Conservation (phyloP, 1,284 basidiomycete genomes). For the Lignosus rhinocerotis region DNA sequence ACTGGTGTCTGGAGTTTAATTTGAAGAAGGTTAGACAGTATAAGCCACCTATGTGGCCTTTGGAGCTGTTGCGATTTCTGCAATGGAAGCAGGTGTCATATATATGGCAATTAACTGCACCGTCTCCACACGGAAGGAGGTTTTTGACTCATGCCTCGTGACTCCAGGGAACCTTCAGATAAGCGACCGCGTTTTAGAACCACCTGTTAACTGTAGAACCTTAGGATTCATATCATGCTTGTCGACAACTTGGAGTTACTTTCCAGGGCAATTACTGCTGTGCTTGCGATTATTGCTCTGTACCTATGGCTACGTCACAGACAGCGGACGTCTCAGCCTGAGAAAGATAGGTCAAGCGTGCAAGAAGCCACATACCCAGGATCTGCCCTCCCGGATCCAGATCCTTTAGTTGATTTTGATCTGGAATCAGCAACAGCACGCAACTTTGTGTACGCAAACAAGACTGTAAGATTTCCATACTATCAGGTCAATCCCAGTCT, state of each 20-base stretch:
- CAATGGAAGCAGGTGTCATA: no score
- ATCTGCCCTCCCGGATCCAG: constrained; percentile 27
- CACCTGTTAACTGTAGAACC: not conserved
- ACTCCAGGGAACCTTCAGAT: not conserved
- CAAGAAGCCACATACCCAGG: not conserved
- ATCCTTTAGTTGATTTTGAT: constrained; percentile 34
- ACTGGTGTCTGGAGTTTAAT: no score
- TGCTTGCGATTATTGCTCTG: not conserved
- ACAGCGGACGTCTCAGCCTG: no score
- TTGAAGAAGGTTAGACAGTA: no score
- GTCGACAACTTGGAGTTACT: not conserved
- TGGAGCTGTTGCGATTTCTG: no score
- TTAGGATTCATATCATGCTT: not conserved
- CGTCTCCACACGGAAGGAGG: no score
- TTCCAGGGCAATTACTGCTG: not conserved
- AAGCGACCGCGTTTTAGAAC: not conserved
- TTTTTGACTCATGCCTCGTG: no score
- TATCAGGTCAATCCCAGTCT: constrained; percentile 29
- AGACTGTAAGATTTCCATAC: constrained; percentile 38
- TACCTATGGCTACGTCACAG: not conserved
- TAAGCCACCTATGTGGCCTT: no score
- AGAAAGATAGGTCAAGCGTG: not conserved
- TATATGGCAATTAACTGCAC: no score
- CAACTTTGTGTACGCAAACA: constrained; percentile 40
- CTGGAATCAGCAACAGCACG: constrained; percentile 32